A percentile compares a stretch with the other conserved stretches of the same genome.
phyloP scores from a whole-genome alignment of 768 basidiomycete genomes.

The Pisolithus orientalis region DNA sequence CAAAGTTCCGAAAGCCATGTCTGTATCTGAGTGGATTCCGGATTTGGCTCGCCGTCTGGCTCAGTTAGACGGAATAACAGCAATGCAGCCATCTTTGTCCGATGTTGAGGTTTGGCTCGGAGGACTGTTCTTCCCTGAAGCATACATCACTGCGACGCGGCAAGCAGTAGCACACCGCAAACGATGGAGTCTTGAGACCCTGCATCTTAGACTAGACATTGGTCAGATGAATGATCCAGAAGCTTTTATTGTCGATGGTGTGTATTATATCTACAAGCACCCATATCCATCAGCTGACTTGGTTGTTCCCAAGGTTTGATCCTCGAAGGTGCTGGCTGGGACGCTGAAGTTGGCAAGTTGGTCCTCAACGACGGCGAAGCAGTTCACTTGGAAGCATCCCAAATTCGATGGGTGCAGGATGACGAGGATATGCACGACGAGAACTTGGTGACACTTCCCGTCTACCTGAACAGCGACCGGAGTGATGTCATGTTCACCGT shows the following conservation, averaged over 20 bases:
- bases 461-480: constrained; percentile 87
- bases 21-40: constrained; percentile 79
- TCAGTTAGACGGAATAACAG: constrained; percentile 70
- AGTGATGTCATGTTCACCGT: constrained; percentile 90
- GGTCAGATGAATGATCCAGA: constrained; percentile 71
- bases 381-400: constrained; percentile 73
- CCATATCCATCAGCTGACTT: neutral
- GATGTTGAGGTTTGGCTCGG: constrained; percentile 88
- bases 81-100: constrained; percentile 49
- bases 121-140: constrained; percentile 93
- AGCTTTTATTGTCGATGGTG: constrained; percentile 86
- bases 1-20: constrained; percentile 79
- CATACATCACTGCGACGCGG: constrained; percentile 91
- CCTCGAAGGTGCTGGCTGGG: constrained; percentile 83
- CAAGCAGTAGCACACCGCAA: constrained; percentile 93
- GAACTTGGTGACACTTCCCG: constrained; percentile 71
- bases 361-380: constrained; percentile 81
- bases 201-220: constrained; percentile 75
- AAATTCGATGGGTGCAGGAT: constrained; percentile 80
- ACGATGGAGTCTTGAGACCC: constrained; percentile 88
- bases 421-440: constrained; percentile 28
- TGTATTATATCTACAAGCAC: constrained; percentile 15
- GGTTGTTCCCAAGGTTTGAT: constrained; percentile 54
- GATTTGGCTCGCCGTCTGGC: constrained; percentile 73
- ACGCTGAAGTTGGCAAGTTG: constrained; percentile 46